Evolutionary conservation across 164 flowering plant species (phyloP), one percentile per base, ranked within the genome.

Genomic region (Nelumbo lutea): DNA sequence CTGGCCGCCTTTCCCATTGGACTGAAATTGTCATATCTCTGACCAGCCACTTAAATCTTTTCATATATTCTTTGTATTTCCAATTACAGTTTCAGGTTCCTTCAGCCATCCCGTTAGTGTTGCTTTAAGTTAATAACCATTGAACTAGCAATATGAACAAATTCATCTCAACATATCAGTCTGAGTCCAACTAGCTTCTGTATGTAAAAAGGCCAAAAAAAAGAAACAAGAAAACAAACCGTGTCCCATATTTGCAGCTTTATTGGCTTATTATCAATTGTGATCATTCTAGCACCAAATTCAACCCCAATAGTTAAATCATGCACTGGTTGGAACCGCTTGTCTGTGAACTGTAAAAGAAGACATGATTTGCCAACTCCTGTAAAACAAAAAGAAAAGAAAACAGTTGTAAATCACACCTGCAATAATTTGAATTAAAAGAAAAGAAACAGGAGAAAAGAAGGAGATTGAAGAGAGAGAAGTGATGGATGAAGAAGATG

Each of bases 291-390:
- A 46, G 95, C 91, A 53, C 95, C 95, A 74, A 87, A 89, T 60
- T 89, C 91, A 59, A 87, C 95, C 56, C 95, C 95, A 51, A 89
- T 89, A 59, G 95, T 89, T 7, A 89, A 68, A 72, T 89, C 95
- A 62, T 89, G 95, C 50, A 89, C 95, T 1, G 92, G 95, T 69
- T 89, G 90, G 70, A 89, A 89, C 15, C 95, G 75, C 81, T 89
- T 87, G 79, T 89, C 95, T 1, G 95, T 89, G 73, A 89, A 89
- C 67, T 89, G 95, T 55, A 89, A 83, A 57, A 89, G 85, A 65
- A 89, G 88, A 53, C 94, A 89, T 64, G 94, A 89, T 78, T 89
- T 89, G 4, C 95, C 95, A 50, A 89, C 91, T 42, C 91, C 95
- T 89, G 75, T 58, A 72, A 6, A 48, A 48, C 44, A 51, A 9